Conservation (phyloP, 1,284 basidiomycete genomes). For the Pseudozyma sp. region DNA sequence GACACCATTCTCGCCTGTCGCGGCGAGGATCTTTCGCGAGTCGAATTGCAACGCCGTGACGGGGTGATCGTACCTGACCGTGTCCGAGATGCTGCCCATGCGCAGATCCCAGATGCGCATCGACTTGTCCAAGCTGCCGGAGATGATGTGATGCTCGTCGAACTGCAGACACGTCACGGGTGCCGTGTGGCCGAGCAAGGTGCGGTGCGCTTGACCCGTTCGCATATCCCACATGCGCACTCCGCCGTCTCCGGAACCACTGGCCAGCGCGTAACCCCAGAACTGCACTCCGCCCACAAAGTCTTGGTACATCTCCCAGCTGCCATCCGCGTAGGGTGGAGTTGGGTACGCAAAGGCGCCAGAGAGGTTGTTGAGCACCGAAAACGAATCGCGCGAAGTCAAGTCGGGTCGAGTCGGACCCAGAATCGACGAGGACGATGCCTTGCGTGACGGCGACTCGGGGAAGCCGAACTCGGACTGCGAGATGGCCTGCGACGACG, state of each 20-base stretch:
- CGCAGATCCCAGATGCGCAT: slow-evolving; percentile 84
- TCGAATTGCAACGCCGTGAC: slow-evolving; percentile 94
- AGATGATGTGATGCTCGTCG: slow-evolving; percentile 92
- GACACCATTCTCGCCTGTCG: slow-evolving; percentile 91
- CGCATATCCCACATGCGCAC: slow-evolving; percentile 99
- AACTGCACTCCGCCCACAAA: slow-evolving; percentile 98
- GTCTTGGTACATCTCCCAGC: slow-evolving; percentile 93
- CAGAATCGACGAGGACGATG: slow-evolving; percentile 44
- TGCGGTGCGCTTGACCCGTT: slow-evolving; percentile 95
- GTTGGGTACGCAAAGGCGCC: slow-evolving; percentile 76
- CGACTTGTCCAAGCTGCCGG: slow-evolving; percentile 93
- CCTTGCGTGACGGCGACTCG: slow-evolving; percentile 70
- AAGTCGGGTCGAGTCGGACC: slow-evolving; percentile 40
- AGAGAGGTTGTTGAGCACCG: slow-evolving; percentile 68
- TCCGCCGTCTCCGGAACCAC: slow-evolving; percentile 94
- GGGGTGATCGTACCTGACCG: slow-evolving; percentile 88
- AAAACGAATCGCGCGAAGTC: slow-evolving; percentile 38
- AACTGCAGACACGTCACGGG: slow-evolving; percentile 96
- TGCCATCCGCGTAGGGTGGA: slow-evolving; percentile 87
- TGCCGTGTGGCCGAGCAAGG: slow-evolving; percentile 89
- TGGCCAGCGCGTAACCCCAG: slow-evolving; percentile 97
- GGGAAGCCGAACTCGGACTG: slow-evolving; percentile 57
- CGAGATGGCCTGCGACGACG: slow-evolving; percentile 72
- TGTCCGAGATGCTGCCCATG: slow-evolving; percentile 86
- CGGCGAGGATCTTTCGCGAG: slow-evolving; percentile 89